Base-by-base conservation (phyloP, 768 basidiomycete genomes). In the Suillus tomentosus region DNA sequence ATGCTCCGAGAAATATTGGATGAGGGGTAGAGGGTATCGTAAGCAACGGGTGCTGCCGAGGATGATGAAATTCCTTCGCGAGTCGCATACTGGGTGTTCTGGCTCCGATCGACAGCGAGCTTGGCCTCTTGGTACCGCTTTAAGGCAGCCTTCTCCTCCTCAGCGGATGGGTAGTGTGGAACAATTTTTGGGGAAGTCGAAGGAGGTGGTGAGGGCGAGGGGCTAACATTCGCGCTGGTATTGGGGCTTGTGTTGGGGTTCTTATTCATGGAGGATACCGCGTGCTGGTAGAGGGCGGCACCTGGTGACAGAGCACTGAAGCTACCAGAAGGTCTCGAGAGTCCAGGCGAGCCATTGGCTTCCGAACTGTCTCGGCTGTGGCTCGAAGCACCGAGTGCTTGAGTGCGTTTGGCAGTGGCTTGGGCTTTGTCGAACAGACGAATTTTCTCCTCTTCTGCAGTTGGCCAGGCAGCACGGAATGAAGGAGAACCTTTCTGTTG, bases 391-490 rank as follows among this genome's bases (percentile, higher is more conserved):
- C 74, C 79, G 24, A 63, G 69, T 7, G 80, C 84, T 69, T 89
- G 90, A 5, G 83, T 83, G 60, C 80, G 81, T 62, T 79, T 81
- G 2, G 86, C 92, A n/a, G 83, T 87, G 1, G 82, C 85, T 69
- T 88, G 87, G 0, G 92, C 91, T 57, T 85, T 73, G 58, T 89
- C 79, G 73, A 83, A 92, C n/a, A 92, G 71, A n/a, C 83, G 80
- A 1, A 82, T 75, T 69, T 94, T 94, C 72, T 94, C 92, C 62
- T 87, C 84, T 74, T 92, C 92, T 0, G 93, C 90, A 1, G 87
- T 82, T 8, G 79, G 79, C 90, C 89, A 93, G 22, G 70, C 55
- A 3, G 69, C 57, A 42, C 27, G 40, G 27, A 27, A 3, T 3
- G 57, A 58, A 42, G 22, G 55, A 19, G 71, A 58, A 3, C 62